phyloP scores from a whole-genome alignment of 441 rosid species.

The Pelargonium australe region DNA sequence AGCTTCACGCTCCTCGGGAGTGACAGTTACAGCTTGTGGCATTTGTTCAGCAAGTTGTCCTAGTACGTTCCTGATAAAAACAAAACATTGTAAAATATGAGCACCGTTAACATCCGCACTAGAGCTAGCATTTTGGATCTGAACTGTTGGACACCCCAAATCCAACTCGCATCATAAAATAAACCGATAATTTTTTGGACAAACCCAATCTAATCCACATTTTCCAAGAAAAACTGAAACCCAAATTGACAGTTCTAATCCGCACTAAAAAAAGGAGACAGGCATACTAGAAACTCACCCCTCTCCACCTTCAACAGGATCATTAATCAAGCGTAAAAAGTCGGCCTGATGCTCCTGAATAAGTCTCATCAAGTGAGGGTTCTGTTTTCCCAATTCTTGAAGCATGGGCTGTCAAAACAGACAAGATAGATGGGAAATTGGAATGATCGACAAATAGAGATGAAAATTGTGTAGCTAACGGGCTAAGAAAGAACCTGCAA shows the following conservation, averaged over 20 bases:
- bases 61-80: conserved; percentile 26
- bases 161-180: too few species aligned
- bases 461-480: too few species aligned
- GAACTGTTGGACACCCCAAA: too few species aligned
- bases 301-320: conserved; percentile 80
- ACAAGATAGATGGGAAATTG: too few species aligned
- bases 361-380: conserved; percentile 70
- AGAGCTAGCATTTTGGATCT: too few species aligned
- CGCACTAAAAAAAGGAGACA: too few species aligned
- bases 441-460: background rate
- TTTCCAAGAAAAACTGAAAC: too few species aligned
- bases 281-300: conserved; percentile 10
- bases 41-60: conserved; percentile 30
- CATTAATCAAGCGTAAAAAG: conserved; percentile 77
- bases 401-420: conserved; percentile 67
- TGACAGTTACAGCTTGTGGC: conserved; percentile 41
- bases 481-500: conserved; percentile 48
- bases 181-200: too few species aligned
- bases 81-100: background rate
- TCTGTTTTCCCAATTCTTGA: conserved; percentile 86
- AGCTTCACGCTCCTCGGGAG: conserved; percentile 48
- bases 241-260: too few species aligned
- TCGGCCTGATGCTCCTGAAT: conserved; percentile 89
- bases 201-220: too few species aligned
- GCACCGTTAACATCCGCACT: background rate